Base-by-base conservation (phyloP, 176 grass and related monocot genomes). In the Oryza rufipogon region DNA sequence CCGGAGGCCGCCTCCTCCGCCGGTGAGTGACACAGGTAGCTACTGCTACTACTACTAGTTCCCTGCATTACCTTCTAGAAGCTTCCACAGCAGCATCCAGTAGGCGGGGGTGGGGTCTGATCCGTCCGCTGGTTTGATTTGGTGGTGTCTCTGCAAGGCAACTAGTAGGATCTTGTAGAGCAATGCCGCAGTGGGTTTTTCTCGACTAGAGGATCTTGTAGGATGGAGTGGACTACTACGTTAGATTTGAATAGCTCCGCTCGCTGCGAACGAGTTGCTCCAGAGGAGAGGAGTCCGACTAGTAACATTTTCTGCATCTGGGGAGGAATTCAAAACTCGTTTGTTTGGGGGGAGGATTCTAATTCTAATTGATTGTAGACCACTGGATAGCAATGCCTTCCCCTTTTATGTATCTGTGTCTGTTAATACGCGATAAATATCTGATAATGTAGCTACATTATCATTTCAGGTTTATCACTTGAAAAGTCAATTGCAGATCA, bases 381-480 rank as follows among this genome's bases (percentile, higher is more conserved):
- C 56, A 60, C 19, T 22, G 7, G 19, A 60, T 22, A 20, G 19
- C 54, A 60, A 7, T n/a, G 6, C 54, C 9, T 60, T 32, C 30
- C 54, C 54, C 54, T 60, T 20, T n/a, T 60, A 60, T 60, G 19
- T 60, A 22, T 60, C 56, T 60, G 56, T 2, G 1, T 41, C 7
- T 7, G 7, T 41, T 41, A 41, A 41, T 41, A 7, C 54, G 20
- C 6, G 6, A 58, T 58, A 7, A 7, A 20, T 17, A 58, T 58
- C 7, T 60, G 19, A 60, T 60, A 2, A n/a, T 60, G 9, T 60
- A 22, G 20, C 42, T 13, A 78, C 74, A 22, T 44, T 39, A 4
- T 56, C 12, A 2, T 74, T 83, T 23, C 84, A 90, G 89, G 84
- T 75, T 73, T 74, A 44, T 49, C 3, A 26, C 19, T 73, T 16